Evolutionary conservation across 306 rosid species (phyloP).

Genomic region (Clitoria ternatea): DNA sequence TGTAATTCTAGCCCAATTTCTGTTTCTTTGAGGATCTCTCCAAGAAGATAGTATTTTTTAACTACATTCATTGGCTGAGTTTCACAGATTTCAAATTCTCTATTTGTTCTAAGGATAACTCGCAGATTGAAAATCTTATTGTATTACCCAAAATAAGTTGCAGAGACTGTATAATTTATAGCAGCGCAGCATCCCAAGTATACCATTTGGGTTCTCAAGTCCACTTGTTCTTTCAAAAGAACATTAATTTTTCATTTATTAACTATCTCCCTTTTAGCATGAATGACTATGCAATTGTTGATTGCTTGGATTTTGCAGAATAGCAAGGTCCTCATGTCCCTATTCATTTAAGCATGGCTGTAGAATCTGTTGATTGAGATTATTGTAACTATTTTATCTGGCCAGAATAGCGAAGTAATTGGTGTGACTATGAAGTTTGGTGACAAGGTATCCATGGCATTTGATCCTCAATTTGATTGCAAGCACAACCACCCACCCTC

Average conservation of each 20-base stretch:
- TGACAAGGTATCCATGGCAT: background rate
- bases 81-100: background rate
- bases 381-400: background rate
- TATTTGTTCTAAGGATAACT: background rate
- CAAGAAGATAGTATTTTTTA: background rate
- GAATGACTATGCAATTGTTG: background rate
- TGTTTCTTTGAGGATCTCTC: conserved; percentile 22
- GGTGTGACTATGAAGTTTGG: background rate
- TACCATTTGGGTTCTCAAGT: background rate
- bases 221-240: background rate
- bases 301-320: background rate
- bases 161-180: conserved; percentile 1
- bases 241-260: background rate
- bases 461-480: background rate
- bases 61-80: conserved; percentile 26
- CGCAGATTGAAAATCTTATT: conserved; percentile 8
- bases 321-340: background rate
- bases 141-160: conserved; percentile 22
- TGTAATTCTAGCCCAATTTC: conserved; percentile 5
- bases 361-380: conserved; percentile 4
- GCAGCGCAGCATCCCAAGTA: conserved; percentile 2
- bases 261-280: background rate
- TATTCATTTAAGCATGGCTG: background rate
- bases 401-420: background rate
- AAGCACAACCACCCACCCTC: background rate